Percentiles rank a stretch among this genome's conserved stretches.
phyloP scores from a whole-genome alignment of 2,329 filamentous ascomycete species.

The Cladophialophora carrionii region DNA sequence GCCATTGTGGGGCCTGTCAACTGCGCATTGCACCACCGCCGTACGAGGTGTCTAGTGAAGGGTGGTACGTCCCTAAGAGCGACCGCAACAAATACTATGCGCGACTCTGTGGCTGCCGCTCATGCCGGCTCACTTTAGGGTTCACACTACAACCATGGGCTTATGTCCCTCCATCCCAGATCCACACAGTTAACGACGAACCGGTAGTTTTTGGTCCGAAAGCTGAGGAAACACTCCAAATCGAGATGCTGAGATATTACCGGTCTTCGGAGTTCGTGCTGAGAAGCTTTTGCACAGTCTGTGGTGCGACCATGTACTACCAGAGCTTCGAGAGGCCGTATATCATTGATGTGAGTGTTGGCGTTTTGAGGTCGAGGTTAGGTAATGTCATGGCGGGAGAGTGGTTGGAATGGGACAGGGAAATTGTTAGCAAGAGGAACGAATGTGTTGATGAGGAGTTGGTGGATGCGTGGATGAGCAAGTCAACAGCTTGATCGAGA shows the following conservation, averaged over 20 bases:
- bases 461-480: constrained; percentile 38
- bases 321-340: constrained; percentile 57
- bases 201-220: constrained; percentile 46
- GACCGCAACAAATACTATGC: constrained; percentile 62
- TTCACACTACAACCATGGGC: constrained; percentile 69
- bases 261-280: constrained; percentile 57
- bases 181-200: constrained; percentile 50
- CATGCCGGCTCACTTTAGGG: constrained; percentile 64
- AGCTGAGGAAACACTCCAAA: constrained; percentile 39
- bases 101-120: constrained; percentile 64
- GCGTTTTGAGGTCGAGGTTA: constrained; percentile 56
- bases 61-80: constrained; percentile 53
- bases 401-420: constrained; percentile 66
- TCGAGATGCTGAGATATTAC: constrained; percentile 53
- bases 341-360: constrained; percentile 66
- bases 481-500: neutral
- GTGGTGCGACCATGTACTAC: constrained; percentile 69
- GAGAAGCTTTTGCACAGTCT: constrained; percentile 64
- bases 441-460: constrained; percentile 50
- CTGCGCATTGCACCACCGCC: constrained; percentile 61
- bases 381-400: constrained; percentile 58
- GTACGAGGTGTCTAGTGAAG: constrained; percentile 49
- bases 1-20: constrained; percentile 53
- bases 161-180: constrained; percentile 65
- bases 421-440: constrained; percentile 62